Evolutionary conservation across 176 grass and related monocot species (phyloP), one percentile per base, ranked within the genome.

Genomic region (Carex scoparia): DNA sequence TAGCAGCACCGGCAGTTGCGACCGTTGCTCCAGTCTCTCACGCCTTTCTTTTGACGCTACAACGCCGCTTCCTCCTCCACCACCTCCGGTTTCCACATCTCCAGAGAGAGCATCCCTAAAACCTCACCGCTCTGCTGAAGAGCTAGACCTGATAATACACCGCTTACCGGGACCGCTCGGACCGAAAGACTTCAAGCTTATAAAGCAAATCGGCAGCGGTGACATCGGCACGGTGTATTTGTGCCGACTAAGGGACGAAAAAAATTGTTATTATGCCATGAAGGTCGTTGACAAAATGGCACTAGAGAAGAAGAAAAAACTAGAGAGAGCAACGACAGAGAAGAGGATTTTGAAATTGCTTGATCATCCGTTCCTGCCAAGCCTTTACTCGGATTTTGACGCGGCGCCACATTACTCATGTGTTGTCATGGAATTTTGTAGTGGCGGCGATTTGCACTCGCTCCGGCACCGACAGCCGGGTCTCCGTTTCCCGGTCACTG

Each of bases 341-440:
- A 95, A 95, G 86, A 86, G 91, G 71, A 92, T 99, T 49, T 88
- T 99, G 32, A 87, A 90, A 5, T 67, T 92, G 23, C 90, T 99
- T 4, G 93, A 99, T 87, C 93, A 99, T 87, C 96, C 96, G 8
- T 99, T 99, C 77, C 65, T 95, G 2, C 96, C 96, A 14, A 92
- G 93, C 40, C 89, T 99, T 79, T 99, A 94, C 80, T 93, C 96
- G 0, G 93, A 99, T 70, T 99, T 99, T 88, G 96, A 95, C 54
- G 93, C 96, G 4, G 80, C 89, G 0, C 75, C 87, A 0, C 93
- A 99, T 81, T 92, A 63, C 79, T 99, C 96, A 0, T 99, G 96
- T 83, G 80, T 95, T n/a, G 96, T 99, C 74, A 99, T 99, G 93
- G 95, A 98, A 85, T 98, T 91, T 77, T 95, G 95, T 86, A 89